These are phyloP conservation scores for Metarhizium album DNA, from an alignment of 2,329 filamentous ascomycete genomes.

Conservation along the genomic window DNA sequence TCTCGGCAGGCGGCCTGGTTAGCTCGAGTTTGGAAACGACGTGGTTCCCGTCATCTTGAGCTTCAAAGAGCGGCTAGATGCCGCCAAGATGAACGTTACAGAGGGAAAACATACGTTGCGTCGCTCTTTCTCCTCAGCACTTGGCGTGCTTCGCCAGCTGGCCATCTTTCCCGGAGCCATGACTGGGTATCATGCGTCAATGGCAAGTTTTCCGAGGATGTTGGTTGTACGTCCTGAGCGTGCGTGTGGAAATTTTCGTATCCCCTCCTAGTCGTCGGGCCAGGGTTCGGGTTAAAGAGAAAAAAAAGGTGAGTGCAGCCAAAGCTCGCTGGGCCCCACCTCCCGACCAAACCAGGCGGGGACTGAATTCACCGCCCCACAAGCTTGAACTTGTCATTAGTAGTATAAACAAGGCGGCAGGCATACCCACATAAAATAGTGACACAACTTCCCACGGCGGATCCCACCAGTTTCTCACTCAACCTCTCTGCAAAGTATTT, in stretches of 20 bases:
- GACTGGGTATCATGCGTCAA: constrained; percentile 1
- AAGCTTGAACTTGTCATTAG: no score
- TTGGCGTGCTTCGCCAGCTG: constrained; percentile 28
- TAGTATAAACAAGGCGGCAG: no score
- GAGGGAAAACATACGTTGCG: constrained; percentile 40
- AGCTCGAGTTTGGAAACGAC: constrained; percentile 1
- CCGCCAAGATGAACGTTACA: background rate
- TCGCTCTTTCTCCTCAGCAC: constrained; percentile 45
- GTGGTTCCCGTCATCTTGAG: background rate
- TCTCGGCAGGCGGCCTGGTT: constrained; percentile 4
- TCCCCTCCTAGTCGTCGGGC: constrained; percentile 3
- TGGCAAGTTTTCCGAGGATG: background rate
- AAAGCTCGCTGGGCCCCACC: no score
- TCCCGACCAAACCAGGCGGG: no score
- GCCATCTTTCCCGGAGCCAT: constrained; percentile 25
- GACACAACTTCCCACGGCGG: no score
- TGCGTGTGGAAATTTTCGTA: constrained; percentile 2
- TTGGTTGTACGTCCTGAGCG: background rate
- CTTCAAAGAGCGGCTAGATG: background rate
- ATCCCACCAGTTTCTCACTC: background rate
- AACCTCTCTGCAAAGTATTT: background rate
- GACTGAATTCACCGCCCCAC: no score
- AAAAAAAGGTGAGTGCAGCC: no score
- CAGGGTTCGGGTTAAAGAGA: no score
- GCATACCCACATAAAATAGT: no score